Percentiles rank a stretch among this genome's conserved stretches.
phyloP scores from a whole-genome alignment of 495 filamentous ascomycete species.

The Talaromyces stipitatus region DNA sequence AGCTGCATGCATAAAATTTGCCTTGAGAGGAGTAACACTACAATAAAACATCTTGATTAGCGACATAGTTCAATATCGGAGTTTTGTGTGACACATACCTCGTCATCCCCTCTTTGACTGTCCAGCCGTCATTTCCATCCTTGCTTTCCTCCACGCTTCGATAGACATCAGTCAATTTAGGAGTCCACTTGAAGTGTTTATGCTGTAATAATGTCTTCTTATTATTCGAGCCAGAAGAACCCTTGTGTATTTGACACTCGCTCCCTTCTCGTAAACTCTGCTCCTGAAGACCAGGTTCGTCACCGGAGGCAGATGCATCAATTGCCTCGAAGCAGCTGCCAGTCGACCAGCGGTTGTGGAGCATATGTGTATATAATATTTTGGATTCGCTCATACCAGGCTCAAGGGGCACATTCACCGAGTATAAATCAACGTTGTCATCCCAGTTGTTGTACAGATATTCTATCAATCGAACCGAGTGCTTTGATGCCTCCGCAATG shows the following conservation, averaged over 20 bases:
- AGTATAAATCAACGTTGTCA: slow-evolving; percentile 69
- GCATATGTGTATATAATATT: slow-evolving; percentile 69
- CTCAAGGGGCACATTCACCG: slow-evolving; percentile 77
- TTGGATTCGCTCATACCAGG: slow-evolving; percentile 58
- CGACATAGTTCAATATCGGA: background rate
- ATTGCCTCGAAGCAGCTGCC: slow-evolving; percentile 75
- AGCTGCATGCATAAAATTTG: slow-evolving; percentile 83
- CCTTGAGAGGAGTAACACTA: slow-evolving; percentile 84
- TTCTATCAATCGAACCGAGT: slow-evolving; percentile 69
- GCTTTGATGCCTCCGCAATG: slow-evolving; percentile 63
- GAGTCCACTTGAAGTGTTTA: slow-evolving; percentile 92
- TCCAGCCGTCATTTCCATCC: slow-evolving; percentile 93
- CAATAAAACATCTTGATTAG: background rate
- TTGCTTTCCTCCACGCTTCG: slow-evolving; percentile 68
- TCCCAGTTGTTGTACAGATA: slow-evolving; percentile 70
- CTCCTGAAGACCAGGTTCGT: slow-evolving; percentile 46
- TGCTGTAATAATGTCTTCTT: slow-evolving; percentile 39
- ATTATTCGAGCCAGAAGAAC: background rate
- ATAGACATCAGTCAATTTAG: slow-evolving; percentile 78
- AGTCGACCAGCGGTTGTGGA: slow-evolving; percentile 81
- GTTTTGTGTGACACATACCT: slow-evolving; percentile 50
- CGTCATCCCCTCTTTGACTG: slow-evolving; percentile 77
- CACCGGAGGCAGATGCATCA: slow-evolving; percentile 37
- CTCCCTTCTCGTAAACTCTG: slow-evolving; percentile 52
- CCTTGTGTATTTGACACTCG: slow-evolving; percentile 31